phyloP scores from a whole-genome alignment of 1,284 basidiomycete genomes.

The Cryptococcus depauperatus region DNA sequence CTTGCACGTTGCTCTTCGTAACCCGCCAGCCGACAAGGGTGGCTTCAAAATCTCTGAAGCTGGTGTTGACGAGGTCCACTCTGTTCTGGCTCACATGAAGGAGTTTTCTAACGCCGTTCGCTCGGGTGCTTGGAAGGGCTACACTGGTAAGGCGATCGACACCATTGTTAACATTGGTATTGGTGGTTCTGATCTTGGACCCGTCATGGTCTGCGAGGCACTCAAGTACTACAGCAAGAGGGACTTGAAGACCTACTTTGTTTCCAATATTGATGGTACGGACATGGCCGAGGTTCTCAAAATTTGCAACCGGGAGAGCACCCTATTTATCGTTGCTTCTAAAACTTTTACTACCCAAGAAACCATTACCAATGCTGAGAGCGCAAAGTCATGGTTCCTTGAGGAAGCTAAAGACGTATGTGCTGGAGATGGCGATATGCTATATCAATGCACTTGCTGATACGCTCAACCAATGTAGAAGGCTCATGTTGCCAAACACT shows the following conservation, averaged over 20 bases:
- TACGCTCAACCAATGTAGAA: constrained; percentile 46
- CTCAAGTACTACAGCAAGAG: constrained; percentile 88
- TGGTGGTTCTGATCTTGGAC: constrained; percentile 93
- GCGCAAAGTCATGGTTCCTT: constrained; percentile 92
- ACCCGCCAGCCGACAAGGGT: constrained; percentile 55
- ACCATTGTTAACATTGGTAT: constrained; percentile 98
- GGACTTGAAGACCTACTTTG: constrained; percentile 79
- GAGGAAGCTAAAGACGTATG: constrained; percentile 61
- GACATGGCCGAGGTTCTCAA: constrained; percentile 86
- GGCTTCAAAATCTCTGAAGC: constrained; percentile 60
- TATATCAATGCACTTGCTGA: constrained; percentile 4
- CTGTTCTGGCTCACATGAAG: constrained; percentile 85
- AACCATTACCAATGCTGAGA: constrained; percentile 96
- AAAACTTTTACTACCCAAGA: constrained; percentile 99
- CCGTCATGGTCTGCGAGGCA: constrained; percentile 98
- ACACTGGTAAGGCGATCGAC: constrained; percentile 90
- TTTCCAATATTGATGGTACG: constrained; percentile 97
- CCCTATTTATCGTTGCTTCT: constrained; percentile 92
- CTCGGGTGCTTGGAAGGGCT: constrained; percentile 86
- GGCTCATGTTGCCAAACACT: constrained; percentile 94
- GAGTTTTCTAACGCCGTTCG: constrained; percentile 79
- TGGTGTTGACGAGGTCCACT: constrained; percentile 71
- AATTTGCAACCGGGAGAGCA: constrained; percentile 80
- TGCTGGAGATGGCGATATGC: constrained; percentile 4
- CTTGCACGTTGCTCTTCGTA: constrained; percentile 86